Evolutionary conservation across 768 basidiomycete genomes (phyloP), one percentile per base, ranked within the genome.

Genomic region (Boletus bicolor): DNA sequence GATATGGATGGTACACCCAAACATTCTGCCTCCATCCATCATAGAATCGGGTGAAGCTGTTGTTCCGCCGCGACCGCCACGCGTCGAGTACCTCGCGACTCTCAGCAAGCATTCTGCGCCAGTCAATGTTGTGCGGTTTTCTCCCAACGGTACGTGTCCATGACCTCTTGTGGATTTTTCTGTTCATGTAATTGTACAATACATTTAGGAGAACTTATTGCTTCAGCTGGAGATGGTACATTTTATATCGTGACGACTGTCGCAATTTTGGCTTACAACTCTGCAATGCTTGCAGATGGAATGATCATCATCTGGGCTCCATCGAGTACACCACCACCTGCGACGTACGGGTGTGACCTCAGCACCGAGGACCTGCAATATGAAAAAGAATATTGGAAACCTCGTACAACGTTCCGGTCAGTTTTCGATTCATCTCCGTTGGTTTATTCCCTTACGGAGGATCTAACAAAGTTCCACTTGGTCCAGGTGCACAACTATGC

Each of bases 261-360:
- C 41, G 14, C 15, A 9, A 49, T 43, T 5, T 57, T 44, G 48
- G 28, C 38, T 61, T 15, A 54, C 36, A 44, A 44, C 17, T 39
- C 5, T 48, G 7, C 30, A 5, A 49, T 49, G 19, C 37, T 45
- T 41, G 12, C 32, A 97, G 96, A 99, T 75, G 97, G 97, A 12
- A 94, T 95, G 87, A 86, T 99, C 57, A 91, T 98, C 47, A 84
- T 99, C 15, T 99, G 97, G 97, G 86, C 90, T 0, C 91, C 85
- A 9, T 87, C 89, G 4, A 81, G 85, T 24, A 83, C 80, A 34
- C 87, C 92, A 0, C 85, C 86, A 51, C 72, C 83, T 2, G 79
- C 76, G 42, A 82, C 83, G 14, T 96, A 92, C 68, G 93, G 93
- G n/a, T 89, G 86, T 62, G 92, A 93, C 67, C 75, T 87, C 44